Conservation (phyloP, 2,329 filamentous ascomycete genomes). For the Aureobasidium sp. region DNA sequence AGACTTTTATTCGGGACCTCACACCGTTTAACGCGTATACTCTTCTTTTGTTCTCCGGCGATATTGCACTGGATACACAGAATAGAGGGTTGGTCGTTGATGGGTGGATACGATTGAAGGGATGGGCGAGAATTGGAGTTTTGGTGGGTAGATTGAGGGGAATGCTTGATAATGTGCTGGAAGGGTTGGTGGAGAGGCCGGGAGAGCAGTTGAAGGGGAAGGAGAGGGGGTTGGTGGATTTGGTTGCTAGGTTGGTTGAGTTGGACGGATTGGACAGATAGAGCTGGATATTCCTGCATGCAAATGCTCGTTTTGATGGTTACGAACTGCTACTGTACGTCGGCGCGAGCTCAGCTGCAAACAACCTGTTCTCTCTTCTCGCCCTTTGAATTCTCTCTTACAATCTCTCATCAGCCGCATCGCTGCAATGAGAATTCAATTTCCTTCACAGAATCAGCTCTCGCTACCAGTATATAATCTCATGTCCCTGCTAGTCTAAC, state of each 20-base stretch:
- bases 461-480: no score
- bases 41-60: conserved; percentile 78
- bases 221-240: conserved; percentile 55
- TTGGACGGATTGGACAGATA: conserved; percentile 57
- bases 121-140: conserved; percentile 93
- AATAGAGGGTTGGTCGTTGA: conserved; percentile 87
- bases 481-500: no score
- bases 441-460: no score
- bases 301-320: no score
- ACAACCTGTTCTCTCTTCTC: no score
- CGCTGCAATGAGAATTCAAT: no score
- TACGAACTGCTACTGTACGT: no score
- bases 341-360: no score
- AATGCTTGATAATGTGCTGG: conserved; percentile 80
- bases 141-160: conserved; percentile 72
- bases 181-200: conserved; percentile 70
- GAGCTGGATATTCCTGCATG: background rate
- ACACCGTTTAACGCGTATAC: conserved; percentile 91
- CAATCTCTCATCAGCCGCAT: no score
- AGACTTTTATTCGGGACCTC: conserved; percentile 83
- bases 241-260: conserved; percentile 76
- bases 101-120: conserved; percentile 76
- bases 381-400: no score
- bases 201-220: conserved; percentile 34
- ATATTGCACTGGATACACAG: conserved; percentile 76